Base-by-base conservation (phyloP, 2,329 filamentous ascomycete species). In the Claviceps maximensis region DNA sequence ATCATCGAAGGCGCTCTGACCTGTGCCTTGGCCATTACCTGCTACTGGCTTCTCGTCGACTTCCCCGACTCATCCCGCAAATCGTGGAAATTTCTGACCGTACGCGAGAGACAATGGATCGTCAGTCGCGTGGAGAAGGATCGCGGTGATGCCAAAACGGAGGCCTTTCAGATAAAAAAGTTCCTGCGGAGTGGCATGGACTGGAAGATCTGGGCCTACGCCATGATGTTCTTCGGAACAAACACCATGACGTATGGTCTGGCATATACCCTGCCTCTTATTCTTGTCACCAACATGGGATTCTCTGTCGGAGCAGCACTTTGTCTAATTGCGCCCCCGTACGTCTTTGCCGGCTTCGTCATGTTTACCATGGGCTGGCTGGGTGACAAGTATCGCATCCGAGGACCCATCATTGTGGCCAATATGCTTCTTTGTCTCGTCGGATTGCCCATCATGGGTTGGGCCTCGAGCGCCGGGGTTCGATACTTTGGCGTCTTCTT, bases 401-500 rank as follows among this genome's bases (percentile, higher is more conserved):
- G 87, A 42, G 84, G 83, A 0, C 80, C 83, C 25, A 70, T 89
- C 58, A 74, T 89, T 56, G 60, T 79, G 53, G 73, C 77, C 68
- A 88, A 89, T 70, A 77, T 80, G 68, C 27, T 84, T 2, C 69
- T 88, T 29, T 78, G 76, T 62, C 69, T 89, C 49, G 76, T 88
- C 53, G 87, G 86, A 2, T 70, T 89, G 6, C 78, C 83, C 27
- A 79, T 90, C 62, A 83, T 89, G 71, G 86, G 85, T 36, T 90
- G 83, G 71, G 74, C 78, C 46, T 62, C 68, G 25, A 74, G 67
- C 57, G 60, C 78, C 2, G 73, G 65, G 1, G 78, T 82, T 10
- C 78, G 84, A 46, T 89, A 88, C 67, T 82, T 87, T 56, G 86
- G 86, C 52, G 77, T 88, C 54, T 90, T 90, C 70, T 70, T 90